Evolutionary conservation across 2,329 filamentous ascomycete genomes (phyloP).

Genomic region (Trichoderma oligosporum): DNA sequence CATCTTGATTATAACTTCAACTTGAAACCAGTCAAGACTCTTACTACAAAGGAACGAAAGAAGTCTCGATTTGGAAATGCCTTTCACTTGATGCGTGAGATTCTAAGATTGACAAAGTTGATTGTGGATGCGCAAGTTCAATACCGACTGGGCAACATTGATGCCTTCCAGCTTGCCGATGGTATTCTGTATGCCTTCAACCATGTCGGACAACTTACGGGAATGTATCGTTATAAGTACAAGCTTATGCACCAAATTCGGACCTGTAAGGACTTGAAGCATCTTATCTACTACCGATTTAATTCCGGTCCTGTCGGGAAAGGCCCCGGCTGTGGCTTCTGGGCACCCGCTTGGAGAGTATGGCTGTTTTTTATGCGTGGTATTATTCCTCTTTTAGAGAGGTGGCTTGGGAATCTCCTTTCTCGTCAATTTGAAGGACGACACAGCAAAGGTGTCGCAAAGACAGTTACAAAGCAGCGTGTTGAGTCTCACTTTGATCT

Average conservation of each 20-base stretch:
- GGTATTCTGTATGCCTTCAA: conserved; percentile 99
- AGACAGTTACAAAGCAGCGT: conserved; percentile 98
- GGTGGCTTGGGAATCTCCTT: conserved; percentile 94
- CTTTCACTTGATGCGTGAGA: conserved; percentile 98
- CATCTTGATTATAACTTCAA: conserved; percentile 99
- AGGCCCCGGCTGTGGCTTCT: conserved; percentile 96
- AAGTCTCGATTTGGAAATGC: conserved; percentile 99
- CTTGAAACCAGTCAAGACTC: conserved; percentile 94
- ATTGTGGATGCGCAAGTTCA: conserved; percentile 99
- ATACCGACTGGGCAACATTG: conserved; percentile 94
- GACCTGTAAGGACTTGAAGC: conserved; percentile 97
- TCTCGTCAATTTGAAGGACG: conserved; percentile 97
- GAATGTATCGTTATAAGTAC: conserved; percentile 99
- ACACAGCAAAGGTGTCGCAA: conserved; percentile 97
- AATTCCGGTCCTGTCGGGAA: conserved; percentile 96
- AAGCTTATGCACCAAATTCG: conserved; percentile 99
- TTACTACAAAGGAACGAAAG: conserved; percentile 98
- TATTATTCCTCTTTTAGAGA: conserved; percentile 92
- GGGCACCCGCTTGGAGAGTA: conserved; percentile 97
- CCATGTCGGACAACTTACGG: conserved; percentile 94
- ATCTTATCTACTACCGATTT: conserved; percentile 98
- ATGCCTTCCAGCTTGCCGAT: conserved; percentile 96
- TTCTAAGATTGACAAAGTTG: conserved; percentile 88
- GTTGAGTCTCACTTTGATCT: conserved; percentile 98
- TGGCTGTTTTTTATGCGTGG: conserved; percentile 99